These are phyloP conservation scores for Zygosaccharomyces pseudobailii DNA, from an alignment of 1,139 yeast genomes.

Conservation along the genomic window DNA sequence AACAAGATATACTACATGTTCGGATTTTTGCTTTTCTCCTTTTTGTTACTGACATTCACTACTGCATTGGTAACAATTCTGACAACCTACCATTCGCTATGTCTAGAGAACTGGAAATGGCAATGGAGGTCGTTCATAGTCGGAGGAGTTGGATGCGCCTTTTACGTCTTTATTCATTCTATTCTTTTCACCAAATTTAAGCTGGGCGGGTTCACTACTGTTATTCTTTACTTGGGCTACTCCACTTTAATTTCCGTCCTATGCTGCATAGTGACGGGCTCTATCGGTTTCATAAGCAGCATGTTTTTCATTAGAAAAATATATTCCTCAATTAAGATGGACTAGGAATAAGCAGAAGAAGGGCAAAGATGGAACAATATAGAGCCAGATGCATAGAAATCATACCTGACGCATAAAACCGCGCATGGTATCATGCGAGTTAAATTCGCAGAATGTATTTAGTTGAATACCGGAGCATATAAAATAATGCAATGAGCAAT, in stretches of 20 bases:
- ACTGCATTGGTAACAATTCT: slow-evolving; percentile 77
- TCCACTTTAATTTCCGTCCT: slow-evolving; percentile 64
- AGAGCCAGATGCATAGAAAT: background rate
- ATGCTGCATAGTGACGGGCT: slow-evolving; percentile 79
- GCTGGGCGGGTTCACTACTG: slow-evolving; percentile 70
- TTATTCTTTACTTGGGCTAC: slow-evolving; percentile 80
- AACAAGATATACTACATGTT: slow-evolving; percentile 94
- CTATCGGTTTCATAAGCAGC: slow-evolving; percentile 77
- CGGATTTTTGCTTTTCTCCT: slow-evolving; percentile 90
- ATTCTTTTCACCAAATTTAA: slow-evolving; percentile 64
- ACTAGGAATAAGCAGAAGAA: slow-evolving; percentile 35
- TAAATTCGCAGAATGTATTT: background rate
- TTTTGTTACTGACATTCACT: slow-evolving; percentile 73
- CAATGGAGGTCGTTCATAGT: slow-evolving; percentile 90
- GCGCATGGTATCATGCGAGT: background rate
- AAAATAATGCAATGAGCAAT: background rate
- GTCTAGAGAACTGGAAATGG: slow-evolving; percentile 94
- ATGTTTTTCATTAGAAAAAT: slow-evolving; percentile 73
- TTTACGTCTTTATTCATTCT: slow-evolving; percentile 82
- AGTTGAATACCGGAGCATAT: background rate
- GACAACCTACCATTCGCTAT: slow-evolving; percentile 77
- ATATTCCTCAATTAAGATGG: slow-evolving; percentile 82
- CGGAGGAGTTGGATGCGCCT: slow-evolving; percentile 78
- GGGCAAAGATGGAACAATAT: background rate
- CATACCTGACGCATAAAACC: background rate